Base-by-base conservation (phyloP, 2,329 filamentous ascomycete species). In the Colletotrichum nymphaeae region DNA sequence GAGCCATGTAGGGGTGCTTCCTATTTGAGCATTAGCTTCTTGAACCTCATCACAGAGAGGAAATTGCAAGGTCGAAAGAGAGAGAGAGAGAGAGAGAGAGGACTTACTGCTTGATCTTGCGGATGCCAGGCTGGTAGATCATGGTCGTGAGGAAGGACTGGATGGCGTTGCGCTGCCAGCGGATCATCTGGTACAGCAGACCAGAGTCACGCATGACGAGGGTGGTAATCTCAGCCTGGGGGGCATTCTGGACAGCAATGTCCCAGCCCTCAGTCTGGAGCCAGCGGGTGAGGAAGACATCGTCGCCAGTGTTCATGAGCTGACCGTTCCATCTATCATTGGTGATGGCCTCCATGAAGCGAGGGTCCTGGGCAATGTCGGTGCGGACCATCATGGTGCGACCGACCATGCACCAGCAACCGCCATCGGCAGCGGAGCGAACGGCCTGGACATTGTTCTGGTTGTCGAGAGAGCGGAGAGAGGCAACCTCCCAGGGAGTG, bases 281-380 rank as follows among this genome's bases (percentile, higher is more conserved):
- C 73, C 77, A 81, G 7, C 77, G 76, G 1, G 80, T 80, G 59
- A 81, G 76, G 67, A 79, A 80, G 3, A 73, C 72, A 9, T 80
- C 79, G 19, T 80, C 79, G 0, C 79, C 79, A 0, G 75, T 77
- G 46, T 78, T 78, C 32, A 78, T 75, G 0, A 57, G n/a, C 2
- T 75, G 30, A 0, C 78, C 78, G 7, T 49, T n/a, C 72, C 76
- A 80, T 9, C 52, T 67, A 37, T 81, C 78, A 8, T 75, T 26
- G 0, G 62, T 76, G 42, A 80, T 78, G 1, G 62, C 75, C 8
- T 67, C 30, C 19, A 77, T 73, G 65, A 81, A 81, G 1, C 67
- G 74, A 0, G 76, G 56, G 14, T 78, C 77, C 55, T 64, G 59
- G 1, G 77, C 72, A 22, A 80, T 75, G 12, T 75, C 76, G 14